Conservation (phyloP, 1,139 yeast species). For the Ogataea hybrid region DNA sequence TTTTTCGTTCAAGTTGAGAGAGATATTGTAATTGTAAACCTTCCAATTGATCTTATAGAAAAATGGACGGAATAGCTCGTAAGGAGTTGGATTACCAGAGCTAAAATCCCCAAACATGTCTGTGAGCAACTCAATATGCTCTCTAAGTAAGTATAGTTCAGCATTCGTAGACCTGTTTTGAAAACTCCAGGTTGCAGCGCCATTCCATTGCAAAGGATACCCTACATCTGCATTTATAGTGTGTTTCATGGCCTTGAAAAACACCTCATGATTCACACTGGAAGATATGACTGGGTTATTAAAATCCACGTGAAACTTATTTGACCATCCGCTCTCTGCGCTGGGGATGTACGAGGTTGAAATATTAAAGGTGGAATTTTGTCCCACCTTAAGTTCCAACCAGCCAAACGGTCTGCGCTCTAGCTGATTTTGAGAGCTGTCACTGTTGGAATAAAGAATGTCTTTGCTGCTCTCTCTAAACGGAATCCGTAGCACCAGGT, state of each 20-base stretch:
- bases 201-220: constrained; percentile 82
- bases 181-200: constrained; percentile 66
- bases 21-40: constrained; percentile 53
- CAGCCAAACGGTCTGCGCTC: constrained; percentile 75
- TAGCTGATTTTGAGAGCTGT: neutral
- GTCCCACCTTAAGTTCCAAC: constrained; percentile 69
- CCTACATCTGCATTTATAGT: constrained; percentile 54
- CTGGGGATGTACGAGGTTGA: constrained; percentile 55
- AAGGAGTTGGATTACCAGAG: constrained; percentile 69
- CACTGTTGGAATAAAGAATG: constrained; percentile 13
- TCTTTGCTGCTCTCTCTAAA: constrained; percentile 84
- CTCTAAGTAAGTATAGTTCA: constrained; percentile 70
- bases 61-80: constrained; percentile 74
- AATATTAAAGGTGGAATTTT: constrained; percentile 48
- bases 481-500: constrained; percentile 72
- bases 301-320: constrained; percentile 48
- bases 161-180: constrained; percentile 51
- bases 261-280: constrained; percentile 84
- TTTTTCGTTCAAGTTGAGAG: constrained; percentile 76
- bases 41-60: constrained; percentile 63
- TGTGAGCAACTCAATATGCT: constrained; percentile 71
- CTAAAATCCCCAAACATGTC: constrained; percentile 78
- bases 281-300: constrained; percentile 65
- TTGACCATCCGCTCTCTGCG: constrained; percentile 54
- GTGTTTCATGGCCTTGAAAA: constrained; percentile 65